Evolutionary conservation across 345 rosid species (phyloP).

Genomic region (Mallotus nudiflorus): DNA sequence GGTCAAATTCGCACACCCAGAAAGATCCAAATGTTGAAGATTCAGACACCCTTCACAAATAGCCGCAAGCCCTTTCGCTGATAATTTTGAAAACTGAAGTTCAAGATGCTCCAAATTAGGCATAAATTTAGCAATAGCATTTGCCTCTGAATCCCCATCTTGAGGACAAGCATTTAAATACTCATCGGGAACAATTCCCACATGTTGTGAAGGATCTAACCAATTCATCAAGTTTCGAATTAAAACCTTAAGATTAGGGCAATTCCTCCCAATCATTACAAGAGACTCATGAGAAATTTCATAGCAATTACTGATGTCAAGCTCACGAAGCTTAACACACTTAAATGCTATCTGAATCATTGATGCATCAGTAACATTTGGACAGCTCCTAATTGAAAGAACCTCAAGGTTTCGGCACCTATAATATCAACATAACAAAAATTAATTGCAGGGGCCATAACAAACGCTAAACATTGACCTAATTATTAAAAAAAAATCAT

Average conservation of each 20-base stretch:
- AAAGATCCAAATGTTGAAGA: slow-evolving; percentile 65
- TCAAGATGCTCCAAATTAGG: slow-evolving; percentile 60
- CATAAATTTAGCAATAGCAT: slow-evolving; percentile 65
- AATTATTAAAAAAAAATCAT: background rate
- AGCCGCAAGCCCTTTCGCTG: slow-evolving; percentile 53
- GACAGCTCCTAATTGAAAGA: slow-evolving; percentile 67
- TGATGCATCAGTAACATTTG: slow-evolving; percentile 65
- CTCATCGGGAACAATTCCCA: slow-evolving; percentile 58
- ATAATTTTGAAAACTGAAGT: slow-evolving; percentile 64
- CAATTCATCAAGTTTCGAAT: slow-evolving; percentile 76
- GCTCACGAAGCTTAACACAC: slow-evolving; percentile 55
- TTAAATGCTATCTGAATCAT: slow-evolving; percentile 60
- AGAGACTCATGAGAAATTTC: slow-evolving; percentile 74
- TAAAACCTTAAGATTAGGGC: slow-evolving; percentile 56
- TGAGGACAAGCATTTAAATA: slow-evolving; percentile 74
- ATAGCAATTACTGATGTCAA: slow-evolving; percentile 79
- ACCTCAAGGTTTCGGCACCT: slow-evolving; percentile 70
- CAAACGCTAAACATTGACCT: background rate
- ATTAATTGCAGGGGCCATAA: too few relatives aligned
- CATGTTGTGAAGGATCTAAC: slow-evolving; percentile 69
- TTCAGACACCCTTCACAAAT: slow-evolving; percentile 67
- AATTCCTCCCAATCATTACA: slow-evolving; percentile 58
- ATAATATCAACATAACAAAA: slow-evolving; percentile 13
- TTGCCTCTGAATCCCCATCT: slow-evolving; percentile 81
- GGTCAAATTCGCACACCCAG: slow-evolving; percentile 71